Conservation (phyloP, 2,329 filamentous ascomycete species). For the Coleophoma eucalyptorum region DNA sequence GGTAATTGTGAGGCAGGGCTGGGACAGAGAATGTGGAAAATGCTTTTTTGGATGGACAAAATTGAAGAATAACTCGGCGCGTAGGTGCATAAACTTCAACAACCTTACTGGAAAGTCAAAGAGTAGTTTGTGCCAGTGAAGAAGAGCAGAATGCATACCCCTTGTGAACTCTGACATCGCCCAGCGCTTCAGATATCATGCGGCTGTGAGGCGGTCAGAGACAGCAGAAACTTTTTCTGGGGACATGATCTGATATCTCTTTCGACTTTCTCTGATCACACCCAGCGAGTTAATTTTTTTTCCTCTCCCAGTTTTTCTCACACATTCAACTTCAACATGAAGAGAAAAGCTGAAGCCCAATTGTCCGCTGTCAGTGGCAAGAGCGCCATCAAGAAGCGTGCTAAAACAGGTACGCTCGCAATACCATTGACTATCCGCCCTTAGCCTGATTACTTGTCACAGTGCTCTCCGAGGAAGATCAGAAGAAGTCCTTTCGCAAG, state of each 20-base stretch:
- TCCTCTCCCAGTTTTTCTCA: slow-evolving; percentile 4
- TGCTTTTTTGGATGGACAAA: too few relatives aligned
- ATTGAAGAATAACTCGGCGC: slow-evolving; percentile 4
- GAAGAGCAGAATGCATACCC: slow-evolving; percentile 8
- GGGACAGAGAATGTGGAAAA: too few relatives aligned
- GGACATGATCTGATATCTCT: slow-evolving; percentile 2
- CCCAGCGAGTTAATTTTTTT: neutral
- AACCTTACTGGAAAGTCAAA: slow-evolving; percentile 1
- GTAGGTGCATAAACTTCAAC: slow-evolving; percentile 18
- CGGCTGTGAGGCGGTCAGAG: slow-evolving; percentile 6
- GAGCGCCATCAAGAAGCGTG: slow-evolving; percentile 46
- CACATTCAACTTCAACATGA: slow-evolving; percentile 37
- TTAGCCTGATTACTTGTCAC: slow-evolving; percentile 10
- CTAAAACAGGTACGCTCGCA: slow-evolving; percentile 34
- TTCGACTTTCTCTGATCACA: neutral
- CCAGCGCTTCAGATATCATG: slow-evolving; percentile 19
- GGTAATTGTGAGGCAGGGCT: too few relatives aligned
- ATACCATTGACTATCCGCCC: slow-evolving; percentile 7
- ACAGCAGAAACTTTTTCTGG: neutral
- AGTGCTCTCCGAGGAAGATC: slow-evolving; percentile 26
- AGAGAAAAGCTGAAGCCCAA: slow-evolving; percentile 54
- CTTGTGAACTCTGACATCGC: slow-evolving; percentile 10
- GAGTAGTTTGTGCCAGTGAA: slow-evolving; percentile 9
- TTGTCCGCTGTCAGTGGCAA: slow-evolving; percentile 34
- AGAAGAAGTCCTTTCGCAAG: slow-evolving; percentile 50